These are phyloP conservation scores for Stephania japonica DNA, from an alignment of 164 flowering plant species.

Conservation along the genomic window DNA sequence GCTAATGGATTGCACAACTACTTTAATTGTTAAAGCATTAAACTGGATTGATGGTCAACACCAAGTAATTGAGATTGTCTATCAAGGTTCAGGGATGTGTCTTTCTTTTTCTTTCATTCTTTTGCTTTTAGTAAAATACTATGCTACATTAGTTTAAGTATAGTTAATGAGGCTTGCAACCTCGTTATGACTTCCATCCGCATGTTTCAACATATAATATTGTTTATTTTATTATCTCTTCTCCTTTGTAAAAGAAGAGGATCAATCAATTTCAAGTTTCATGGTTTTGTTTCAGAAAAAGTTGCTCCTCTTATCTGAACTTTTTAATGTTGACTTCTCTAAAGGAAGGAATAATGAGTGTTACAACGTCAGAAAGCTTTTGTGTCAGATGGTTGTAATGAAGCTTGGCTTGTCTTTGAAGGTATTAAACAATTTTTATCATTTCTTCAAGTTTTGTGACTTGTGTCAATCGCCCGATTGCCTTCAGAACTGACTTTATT, in stretches of 20 bases:
- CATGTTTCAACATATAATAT: neutral
- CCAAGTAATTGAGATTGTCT: neutral
- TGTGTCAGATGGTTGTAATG: neutral
- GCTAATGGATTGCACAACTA: neutral
- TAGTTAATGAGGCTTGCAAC: neutral
- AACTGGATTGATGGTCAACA: neutral
- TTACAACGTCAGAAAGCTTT: neutral
- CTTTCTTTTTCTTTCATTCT: neutral
- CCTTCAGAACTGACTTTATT: neutral
- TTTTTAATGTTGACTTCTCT: neutral
- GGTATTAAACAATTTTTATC: neutral
- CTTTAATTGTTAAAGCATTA: neutral
- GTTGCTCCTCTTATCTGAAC: neutral
- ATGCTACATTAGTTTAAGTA: neutral
- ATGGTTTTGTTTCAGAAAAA: neutral
- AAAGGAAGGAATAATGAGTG: neutral
- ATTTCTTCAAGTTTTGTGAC: neutral
- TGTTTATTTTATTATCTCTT: neutral
- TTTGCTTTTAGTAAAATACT: neutral
- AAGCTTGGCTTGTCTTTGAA: conserved; percentile 1
- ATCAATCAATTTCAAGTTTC: neutral
- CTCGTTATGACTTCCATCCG: neutral
- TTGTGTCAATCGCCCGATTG: neutral
- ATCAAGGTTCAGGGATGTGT: neutral
- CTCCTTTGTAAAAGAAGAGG: neutral